phyloP scores from a whole-genome alignment of 352 stramenopile species.

The Saprolegnia parasitica region DNA sequence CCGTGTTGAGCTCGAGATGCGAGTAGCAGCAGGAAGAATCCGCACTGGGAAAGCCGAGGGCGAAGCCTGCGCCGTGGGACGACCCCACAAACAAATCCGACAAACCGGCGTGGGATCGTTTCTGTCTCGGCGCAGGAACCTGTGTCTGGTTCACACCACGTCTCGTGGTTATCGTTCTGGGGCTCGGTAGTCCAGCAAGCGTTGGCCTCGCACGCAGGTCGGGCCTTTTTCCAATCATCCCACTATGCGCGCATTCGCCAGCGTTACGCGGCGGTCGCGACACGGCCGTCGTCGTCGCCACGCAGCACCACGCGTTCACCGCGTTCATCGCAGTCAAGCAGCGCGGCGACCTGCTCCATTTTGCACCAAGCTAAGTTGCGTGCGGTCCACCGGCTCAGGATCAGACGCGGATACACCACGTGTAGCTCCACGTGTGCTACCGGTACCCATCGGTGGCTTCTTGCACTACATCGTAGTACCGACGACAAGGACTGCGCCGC shows the following conservation, averaged over 20 bases:
- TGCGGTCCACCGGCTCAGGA: constrained; percentile 1
- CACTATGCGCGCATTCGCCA: neutral
- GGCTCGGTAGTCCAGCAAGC: neutral
- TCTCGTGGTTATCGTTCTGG: neutral
- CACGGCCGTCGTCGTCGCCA: neutral
- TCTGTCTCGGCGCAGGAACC: neutral
- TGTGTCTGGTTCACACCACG: neutral
- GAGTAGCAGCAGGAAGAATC: no score
- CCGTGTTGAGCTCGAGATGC: no score
- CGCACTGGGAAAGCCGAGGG: neutral
- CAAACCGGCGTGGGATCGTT: neutral
- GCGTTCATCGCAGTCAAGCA: neutral
- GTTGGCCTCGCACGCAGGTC: neutral
- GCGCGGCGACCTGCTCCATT: no score
- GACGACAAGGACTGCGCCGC: no score
- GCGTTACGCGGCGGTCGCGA: neutral
- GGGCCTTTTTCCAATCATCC: neutral
- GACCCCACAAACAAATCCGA: neutral
- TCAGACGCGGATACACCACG: neutral
- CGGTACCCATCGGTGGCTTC: neutral
- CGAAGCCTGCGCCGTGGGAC: neutral
- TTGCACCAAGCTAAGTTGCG: neutral
- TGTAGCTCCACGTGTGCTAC: neutral
- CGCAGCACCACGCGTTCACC: neutral
- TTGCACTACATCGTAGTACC: no score